Percentiles rank a stretch among this genome's conserved stretches.
Conservation (phyloP, 306 rosid species). For the Ceratonia siliqua region DNA sequence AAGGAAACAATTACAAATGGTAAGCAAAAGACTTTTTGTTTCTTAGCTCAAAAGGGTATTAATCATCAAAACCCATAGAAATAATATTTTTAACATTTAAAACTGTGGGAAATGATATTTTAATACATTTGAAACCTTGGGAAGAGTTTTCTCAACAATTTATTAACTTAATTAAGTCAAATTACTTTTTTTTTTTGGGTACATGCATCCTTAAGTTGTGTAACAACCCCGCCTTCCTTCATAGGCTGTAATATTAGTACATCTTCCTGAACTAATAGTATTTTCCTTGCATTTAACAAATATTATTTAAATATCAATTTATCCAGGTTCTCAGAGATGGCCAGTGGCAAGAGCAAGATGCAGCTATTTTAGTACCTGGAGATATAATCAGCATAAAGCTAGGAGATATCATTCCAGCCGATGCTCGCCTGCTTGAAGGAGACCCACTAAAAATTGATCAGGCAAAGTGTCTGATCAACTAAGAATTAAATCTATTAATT, state of each 20-base stretch:
- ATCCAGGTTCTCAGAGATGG: conserved; percentile 85
- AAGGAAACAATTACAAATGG: too few species aligned
- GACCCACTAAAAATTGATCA: conserved; percentile 84
- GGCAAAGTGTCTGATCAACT: conserved; percentile 49
- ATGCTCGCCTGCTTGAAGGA: conserved; percentile 92
- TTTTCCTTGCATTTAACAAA: conserved; percentile 17
- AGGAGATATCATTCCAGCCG: conserved; percentile 87
- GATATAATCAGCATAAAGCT: conserved; percentile 85
- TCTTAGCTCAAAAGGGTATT: too few species aligned
- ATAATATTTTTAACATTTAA: too few species aligned
- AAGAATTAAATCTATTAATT: background rate
- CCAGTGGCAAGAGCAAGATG: conserved; percentile 86
- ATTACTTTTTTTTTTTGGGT: too few species aligned
- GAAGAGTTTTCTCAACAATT: too few species aligned
- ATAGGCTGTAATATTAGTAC: background rate
- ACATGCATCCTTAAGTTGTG: background rate
- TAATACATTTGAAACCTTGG: too few species aligned
- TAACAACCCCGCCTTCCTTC: background rate
- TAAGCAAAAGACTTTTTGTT: too few species aligned
- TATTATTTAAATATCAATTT: conserved; percentile 1
- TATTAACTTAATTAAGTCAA: too few species aligned
- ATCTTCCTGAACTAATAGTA: background rate
- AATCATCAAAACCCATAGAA: too few species aligned
- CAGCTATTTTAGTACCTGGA: conserved; percentile 80
- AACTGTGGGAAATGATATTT: too few species aligned